Evolutionary conservation across 148 eudicot genomes (phyloP).

Genomic region (Agrostemma githago): DNA sequence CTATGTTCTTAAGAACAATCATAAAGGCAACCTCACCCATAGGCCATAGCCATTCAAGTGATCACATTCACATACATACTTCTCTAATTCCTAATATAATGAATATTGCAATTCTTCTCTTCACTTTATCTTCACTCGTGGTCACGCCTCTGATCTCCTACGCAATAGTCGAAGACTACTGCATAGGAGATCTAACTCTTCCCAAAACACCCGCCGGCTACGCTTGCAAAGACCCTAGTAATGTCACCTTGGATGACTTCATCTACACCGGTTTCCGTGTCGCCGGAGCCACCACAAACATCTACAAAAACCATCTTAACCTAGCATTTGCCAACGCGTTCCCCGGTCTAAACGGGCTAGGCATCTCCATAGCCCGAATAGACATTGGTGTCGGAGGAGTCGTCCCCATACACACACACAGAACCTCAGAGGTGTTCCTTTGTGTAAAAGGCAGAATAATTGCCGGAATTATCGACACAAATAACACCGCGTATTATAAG

Average conservation of each 20-base stretch:
- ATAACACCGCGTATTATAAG: slow-evolving; percentile 9
- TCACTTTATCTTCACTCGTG: not conserved
- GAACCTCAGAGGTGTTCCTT: slow-evolving; percentile 15
- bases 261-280: slow-evolving; percentile 20
- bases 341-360: slow-evolving; percentile 12
- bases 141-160: slow-evolving; percentile 1
- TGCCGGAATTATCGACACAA: slow-evolving; percentile 17
- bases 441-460: slow-evolving; percentile 15
- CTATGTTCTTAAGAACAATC: not conserved
- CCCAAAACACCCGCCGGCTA: slow-evolving; percentile 27
- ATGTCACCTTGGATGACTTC: slow-evolving; percentile 20
- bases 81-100: not conserved
- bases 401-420: slow-evolving; percentile 11
- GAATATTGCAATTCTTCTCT: not conserved
- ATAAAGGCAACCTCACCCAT: not conserved
- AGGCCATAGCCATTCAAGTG: no score
- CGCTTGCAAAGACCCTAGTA: slow-evolving; percentile 21
- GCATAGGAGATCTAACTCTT: slow-evolving; percentile 20
- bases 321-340: slow-evolving; percentile 16
- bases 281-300: slow-evolving; percentile 15
- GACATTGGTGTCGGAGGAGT: slow-evolving; percentile 16
- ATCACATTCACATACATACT: not conserved
- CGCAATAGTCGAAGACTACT: slow-evolving; percentile 20
- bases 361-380: slow-evolving; percentile 13
- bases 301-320: slow-evolving; percentile 18